Percentiles rank a stretch among this genome's conserved stretches.
Evolutionary conservation across 1,284 basidiomycete species (phyloP).

Genomic region (Leucoagaricus sp.): DNA sequence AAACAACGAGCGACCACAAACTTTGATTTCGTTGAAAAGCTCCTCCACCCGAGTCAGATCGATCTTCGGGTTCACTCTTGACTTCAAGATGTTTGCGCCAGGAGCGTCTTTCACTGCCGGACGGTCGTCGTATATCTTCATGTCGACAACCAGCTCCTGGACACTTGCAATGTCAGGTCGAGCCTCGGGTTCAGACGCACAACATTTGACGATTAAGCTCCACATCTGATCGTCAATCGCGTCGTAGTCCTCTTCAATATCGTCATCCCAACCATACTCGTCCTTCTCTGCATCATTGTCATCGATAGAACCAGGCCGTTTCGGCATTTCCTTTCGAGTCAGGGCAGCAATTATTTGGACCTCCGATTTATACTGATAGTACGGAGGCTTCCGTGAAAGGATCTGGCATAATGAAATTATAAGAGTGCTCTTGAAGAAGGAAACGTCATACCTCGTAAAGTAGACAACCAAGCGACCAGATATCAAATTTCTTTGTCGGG

Average conservation of each 20-base stretch:
- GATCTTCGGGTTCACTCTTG: background rate
- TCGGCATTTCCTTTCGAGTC: background rate
- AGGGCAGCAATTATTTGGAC: background rate
- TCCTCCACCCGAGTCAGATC: background rate
- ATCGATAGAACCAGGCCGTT: background rate
- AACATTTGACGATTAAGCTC: background rate
- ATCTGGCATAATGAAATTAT: background rate
- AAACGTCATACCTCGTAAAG: background rate
- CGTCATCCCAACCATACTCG: background rate
- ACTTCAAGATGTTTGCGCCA: background rate
- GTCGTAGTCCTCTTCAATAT: background rate
- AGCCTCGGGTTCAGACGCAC: background rate
- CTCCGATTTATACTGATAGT: background rate
- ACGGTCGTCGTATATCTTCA: background rate
- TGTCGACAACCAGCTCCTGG: background rate
- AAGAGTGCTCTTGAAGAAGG: background rate
- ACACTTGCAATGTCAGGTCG: background rate
- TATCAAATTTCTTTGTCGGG: background rate
- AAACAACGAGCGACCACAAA: too few species aligned
- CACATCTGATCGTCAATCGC: background rate
- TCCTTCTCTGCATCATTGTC: background rate
- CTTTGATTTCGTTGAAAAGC: background rate
- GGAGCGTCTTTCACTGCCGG: background rate
- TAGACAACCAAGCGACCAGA: background rate
- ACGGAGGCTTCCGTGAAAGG: background rate